phyloP scores from a whole-genome alignment of 345 rosid species.

The Brassica napus region Da-Ae NC_063448.1:15267501-15268000 shows the following conservation, averaged over 20 bases:
- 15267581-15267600: constrained; percentile 20
- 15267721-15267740: constrained; percentile 24
- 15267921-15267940: no score
- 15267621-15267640: not conserved
- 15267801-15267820: not conserved
- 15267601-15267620: constrained; percentile 26
- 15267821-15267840: no score
- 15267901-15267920: no score
- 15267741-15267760: not conserved
- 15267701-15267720: not conserved
- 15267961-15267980: no score
- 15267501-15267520: constrained; percentile 27
- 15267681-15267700: not conserved
- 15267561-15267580: constrained; percentile 24
- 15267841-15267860: no score
- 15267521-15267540: constrained; percentile 25
- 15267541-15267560: constrained; percentile 31
- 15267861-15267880: no score
- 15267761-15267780: not conserved
- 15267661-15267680: not conserved
- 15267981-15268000: no score
- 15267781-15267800: no score
- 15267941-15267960: no score
- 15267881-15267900: no score
- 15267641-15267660: not conserved